phyloP scores from a whole-genome alignment of 1,284 basidiomycete species.

The Naganishia albida region DNA sequence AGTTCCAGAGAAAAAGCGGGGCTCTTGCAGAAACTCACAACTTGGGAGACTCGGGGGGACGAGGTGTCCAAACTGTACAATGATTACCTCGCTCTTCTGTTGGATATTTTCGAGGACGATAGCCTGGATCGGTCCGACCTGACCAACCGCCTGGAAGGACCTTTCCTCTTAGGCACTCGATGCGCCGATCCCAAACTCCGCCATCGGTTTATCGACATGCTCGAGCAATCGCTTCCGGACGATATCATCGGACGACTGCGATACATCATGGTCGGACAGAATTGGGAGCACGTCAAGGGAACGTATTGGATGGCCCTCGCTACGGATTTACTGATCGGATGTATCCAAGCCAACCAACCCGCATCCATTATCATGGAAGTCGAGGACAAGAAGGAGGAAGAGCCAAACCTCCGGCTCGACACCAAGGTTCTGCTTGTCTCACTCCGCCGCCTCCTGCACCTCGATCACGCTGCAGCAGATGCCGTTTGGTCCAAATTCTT shows the following conservation, averaged over 20 bases:
- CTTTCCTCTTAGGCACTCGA: constrained; percentile 90
- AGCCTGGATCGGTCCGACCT: constrained; percentile 85
- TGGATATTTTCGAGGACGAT: constrained; percentile 91
- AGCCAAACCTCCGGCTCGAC: constrained; percentile 37
- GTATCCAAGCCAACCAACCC: constrained; percentile 66
- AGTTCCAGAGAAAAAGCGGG: constrained; percentile 96
- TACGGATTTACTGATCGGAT: constrained; percentile 82
- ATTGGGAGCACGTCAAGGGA: constrained; percentile 91
- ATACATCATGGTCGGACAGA: constrained; percentile 91
- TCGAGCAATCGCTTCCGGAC: constrained; percentile 85
- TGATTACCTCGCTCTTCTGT: constrained; percentile 85
- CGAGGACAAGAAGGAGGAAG: constrained; percentile 26
- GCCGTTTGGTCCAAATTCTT: constrained; percentile 89
- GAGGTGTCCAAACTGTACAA: constrained; percentile 66
- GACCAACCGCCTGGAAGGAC: constrained; percentile 87
- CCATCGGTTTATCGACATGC: constrained; percentile 83
- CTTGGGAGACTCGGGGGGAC: constrained; percentile 76
- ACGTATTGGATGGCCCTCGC: constrained; percentile 95
- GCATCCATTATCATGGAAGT: constrained; percentile 40
- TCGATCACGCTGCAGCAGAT: constrained; percentile 76
- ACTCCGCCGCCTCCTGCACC: constrained; percentile 79
- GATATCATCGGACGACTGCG: constrained; percentile 79
- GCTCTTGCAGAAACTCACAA: constrained; percentile 85
- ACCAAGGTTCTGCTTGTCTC: constrained; percentile 69
- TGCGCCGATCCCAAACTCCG: constrained; percentile 77